These are phyloP conservation scores for Polyporus tsugae DNA, from an alignment of 1,284 basidiomycete genomes.

Conservation along the genomic window DNA sequence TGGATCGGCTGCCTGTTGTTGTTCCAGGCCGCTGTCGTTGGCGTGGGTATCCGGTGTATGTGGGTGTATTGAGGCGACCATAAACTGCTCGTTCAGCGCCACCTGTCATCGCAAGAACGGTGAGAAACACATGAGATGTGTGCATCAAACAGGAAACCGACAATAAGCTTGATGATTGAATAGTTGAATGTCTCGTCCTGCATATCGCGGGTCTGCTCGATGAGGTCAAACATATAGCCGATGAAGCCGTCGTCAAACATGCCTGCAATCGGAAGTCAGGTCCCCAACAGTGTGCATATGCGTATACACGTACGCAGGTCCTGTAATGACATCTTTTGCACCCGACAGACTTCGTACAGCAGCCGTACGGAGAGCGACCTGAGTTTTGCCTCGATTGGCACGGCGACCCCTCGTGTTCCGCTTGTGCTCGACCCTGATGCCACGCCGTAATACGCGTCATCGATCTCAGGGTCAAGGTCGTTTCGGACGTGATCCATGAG, in stretches of 20 bases:
- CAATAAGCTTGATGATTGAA: slow-evolving; percentile 91
- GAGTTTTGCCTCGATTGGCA: slow-evolving; percentile 84
- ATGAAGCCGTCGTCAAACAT: slow-evolving; percentile 88
- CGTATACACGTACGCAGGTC: slow-evolving; percentile 72
- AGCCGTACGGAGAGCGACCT: slow-evolving; percentile 76
- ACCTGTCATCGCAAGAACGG: slow-evolving; percentile 56
- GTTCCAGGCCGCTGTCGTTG: slow-evolving; percentile 27
- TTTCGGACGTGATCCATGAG: slow-evolving; percentile 82
- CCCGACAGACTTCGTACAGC: slow-evolving; percentile 91
- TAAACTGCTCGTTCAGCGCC: slow-evolving; percentile 98
- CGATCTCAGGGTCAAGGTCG: slow-evolving; percentile 72
- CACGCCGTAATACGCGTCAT: slow-evolving; percentile 62
- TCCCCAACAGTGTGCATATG: not conserved
- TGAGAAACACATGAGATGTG: not conserved
- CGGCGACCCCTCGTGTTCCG: slow-evolving; percentile 50
- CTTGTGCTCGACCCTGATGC: slow-evolving; percentile 42
- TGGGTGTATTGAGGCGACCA: slow-evolving; percentile 75
- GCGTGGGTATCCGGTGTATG: slow-evolving; percentile 33
- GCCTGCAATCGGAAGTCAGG: slow-evolving; percentile 49
- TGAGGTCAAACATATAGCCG: slow-evolving; percentile 91
- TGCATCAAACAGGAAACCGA: slow-evolving; percentile 48
- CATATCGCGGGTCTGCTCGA: slow-evolving; percentile 90
- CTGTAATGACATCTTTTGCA: slow-evolving; percentile 80
- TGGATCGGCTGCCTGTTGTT: slow-evolving; percentile 32
- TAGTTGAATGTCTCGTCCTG: slow-evolving; percentile 95